Base-by-base conservation (phyloP, 2,329 filamentous ascomycete species). In the Trichoderma cornu-damae region DNA sequence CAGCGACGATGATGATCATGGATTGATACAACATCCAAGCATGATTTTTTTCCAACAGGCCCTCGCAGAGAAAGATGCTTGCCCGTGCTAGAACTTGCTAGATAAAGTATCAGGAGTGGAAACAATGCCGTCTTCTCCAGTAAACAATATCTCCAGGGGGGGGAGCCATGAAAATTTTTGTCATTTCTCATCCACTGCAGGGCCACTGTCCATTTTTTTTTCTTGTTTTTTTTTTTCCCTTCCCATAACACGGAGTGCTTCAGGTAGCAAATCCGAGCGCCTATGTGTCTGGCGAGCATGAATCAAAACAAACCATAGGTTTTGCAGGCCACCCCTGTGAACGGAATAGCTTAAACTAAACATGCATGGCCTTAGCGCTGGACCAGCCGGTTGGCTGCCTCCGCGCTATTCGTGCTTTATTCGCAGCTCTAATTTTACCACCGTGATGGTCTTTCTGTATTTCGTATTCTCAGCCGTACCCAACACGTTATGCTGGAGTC, bases 361-460 rank as follows among this genome's bases (percentile, higher is more conserved):
- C 34, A 53, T 43, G 50, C 50, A 44, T 44, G 40, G 26, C 50
- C 35, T 52, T 53, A 53, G 50, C 50, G 50, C 40, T 24, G 14
- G 16, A 14, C 50, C 34, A n/a, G 46, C 22, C 20, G 50, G 50
- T 44, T 53, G 40, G 50, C 40, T 53, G 50, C 40, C 40, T 37
- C 47, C 28, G 50, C 50, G 40, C 50, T 53, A 53, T 20, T 53
- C 28, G 28, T 53, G 40, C 40, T 32, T 53, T 44, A 53, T 37
- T 53, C 40, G 18, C 50, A 44, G 50, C 50, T 53, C 50, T 53
- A 53, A 53, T 37, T 53, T 53, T 20, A 53, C 50, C 50, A 43
- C 49, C 37, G 18, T 14, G 12, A n/a, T n/a, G n/a, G n/a, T n/a
- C 16, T 3, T 22, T 22, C 16, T 6, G 28, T 30, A 3, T 9